Conservation (phyloP, 2,329 filamentous ascomycete species). For the Fusarium sp. region DNA sequence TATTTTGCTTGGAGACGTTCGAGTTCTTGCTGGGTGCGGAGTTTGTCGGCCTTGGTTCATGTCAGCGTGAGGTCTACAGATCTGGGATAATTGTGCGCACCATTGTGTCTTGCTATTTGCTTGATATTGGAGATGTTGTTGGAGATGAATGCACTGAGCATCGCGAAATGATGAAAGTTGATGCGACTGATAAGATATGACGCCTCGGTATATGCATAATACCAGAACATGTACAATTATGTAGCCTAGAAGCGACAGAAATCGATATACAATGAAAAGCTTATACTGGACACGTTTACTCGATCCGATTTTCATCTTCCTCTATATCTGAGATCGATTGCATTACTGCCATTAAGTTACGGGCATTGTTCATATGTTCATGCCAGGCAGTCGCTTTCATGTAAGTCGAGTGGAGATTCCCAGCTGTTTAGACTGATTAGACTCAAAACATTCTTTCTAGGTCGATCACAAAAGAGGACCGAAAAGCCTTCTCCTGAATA, state of each 20-base stretch:
- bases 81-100: conserved; percentile 17
- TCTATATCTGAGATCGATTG: neutral
- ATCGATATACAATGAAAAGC: neutral
- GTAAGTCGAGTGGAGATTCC: neutral
- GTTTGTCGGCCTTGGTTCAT: conserved; percentile 85
- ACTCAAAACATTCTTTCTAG: no score
- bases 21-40: conserved; percentile 96
- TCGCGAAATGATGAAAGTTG: conserved; percentile 21
- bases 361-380: neutral
- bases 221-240: neutral
- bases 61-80: conserved; percentile 5
- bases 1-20: conserved; percentile 96
- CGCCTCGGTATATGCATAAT: conserved; percentile 31
- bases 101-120: conserved; percentile 38
- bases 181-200: conserved; percentile 18
- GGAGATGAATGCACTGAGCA: neutral
- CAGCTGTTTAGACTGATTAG: no score
- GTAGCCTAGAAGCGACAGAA: neutral
- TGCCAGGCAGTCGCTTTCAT: neutral
- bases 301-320: rapidly evolving
- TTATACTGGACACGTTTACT: neutral
- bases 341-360: neutral
- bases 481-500: no score
- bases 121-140: neutral
- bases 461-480: no score